phyloP scores from a whole-genome alignment of 345 rosid species.

The Gossypium sturtianum region DNA sequence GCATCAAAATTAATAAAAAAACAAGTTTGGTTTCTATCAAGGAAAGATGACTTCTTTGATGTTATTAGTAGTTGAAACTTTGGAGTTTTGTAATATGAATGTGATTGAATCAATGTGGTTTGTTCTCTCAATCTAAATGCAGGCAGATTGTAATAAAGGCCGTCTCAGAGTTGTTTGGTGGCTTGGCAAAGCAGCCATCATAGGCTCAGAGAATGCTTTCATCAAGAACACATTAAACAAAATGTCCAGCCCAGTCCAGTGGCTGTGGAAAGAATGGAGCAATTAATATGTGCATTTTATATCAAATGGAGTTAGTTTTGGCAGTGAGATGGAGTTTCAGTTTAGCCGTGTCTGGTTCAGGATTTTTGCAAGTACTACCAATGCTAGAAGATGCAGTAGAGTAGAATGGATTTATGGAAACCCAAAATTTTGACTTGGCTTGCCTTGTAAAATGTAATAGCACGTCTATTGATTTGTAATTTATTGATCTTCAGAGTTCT shows the following conservation, averaged over 20 bases:
- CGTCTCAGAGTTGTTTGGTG: background rate
- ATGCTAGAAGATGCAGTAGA: background rate
- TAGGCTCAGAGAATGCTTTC: background rate
- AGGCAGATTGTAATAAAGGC: background rate
- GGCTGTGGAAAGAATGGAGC: background rate
- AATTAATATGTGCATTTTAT: background rate
- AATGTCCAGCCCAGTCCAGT: background rate
- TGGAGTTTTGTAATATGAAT: background rate
- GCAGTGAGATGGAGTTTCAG: background rate
- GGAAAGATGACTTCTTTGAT: background rate
- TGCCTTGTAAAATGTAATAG: background rate
- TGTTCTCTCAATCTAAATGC: conserved; percentile 1
- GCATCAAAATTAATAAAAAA: background rate
- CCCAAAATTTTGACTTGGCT: background rate
- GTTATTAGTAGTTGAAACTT: background rate
- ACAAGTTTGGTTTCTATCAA: background rate
- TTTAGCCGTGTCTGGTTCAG: too few relatives aligned
- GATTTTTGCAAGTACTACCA: background rate
- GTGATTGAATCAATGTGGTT: background rate
- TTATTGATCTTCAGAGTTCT: background rate
- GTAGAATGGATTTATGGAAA: background rate
- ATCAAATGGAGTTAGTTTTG: background rate
- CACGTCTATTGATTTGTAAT: background rate
- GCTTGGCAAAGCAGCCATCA: background rate
- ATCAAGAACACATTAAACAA: background rate